A percentile compares a stretch with the other conserved stretches of the same genome.
Evolutionary conservation across 306 rosid genomes (phyloP).

Genomic region (Vicia villosa): DNA sequence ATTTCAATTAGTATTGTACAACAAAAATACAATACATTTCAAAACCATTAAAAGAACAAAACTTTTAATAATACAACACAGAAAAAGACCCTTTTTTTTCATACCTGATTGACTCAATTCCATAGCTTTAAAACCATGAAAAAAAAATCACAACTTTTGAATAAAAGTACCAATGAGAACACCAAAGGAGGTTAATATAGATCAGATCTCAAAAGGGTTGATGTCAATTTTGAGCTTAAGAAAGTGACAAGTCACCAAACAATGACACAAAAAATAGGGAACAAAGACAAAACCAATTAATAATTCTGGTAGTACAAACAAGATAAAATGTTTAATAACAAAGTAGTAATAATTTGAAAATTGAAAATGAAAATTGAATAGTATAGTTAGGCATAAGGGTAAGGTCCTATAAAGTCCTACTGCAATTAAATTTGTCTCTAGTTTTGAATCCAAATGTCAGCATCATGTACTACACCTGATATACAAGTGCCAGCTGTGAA

Average conservation of each 20-base stretch:
- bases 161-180: not conserved
- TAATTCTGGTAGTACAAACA: constrained; percentile 15
- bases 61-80: constrained; percentile 17
- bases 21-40: not conserved
- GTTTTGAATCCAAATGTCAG: constrained; percentile 42
- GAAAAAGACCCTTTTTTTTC: not conserved
- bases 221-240: constrained; percentile 29
- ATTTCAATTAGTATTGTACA: constrained; percentile 1
- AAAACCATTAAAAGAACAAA: constrained; percentile 1
- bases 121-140: constrained; percentile 35
- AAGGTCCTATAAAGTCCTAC: not conserved
- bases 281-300: constrained; percentile 43
- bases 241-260: constrained; percentile 48
- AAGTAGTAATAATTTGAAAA: constrained; percentile 24
- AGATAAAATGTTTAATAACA: constrained; percentile 1
- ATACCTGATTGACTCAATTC: constrained; percentile 42
- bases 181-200: constrained; percentile 35
- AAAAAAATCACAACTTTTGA: not conserved
- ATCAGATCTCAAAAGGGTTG: constrained; percentile 34
- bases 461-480: constrained; percentile 34
- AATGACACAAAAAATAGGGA: constrained; percentile 36
- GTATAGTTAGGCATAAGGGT: not conserved
- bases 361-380: constrained; percentile 15
- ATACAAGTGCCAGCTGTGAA: constrained; percentile 33
- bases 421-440: constrained; percentile 31